Evolutionary conservation across 192 early-diverging fungal genomes (phyloP).

Genomic region (Jimgerdemannia lactiflua): DNA sequence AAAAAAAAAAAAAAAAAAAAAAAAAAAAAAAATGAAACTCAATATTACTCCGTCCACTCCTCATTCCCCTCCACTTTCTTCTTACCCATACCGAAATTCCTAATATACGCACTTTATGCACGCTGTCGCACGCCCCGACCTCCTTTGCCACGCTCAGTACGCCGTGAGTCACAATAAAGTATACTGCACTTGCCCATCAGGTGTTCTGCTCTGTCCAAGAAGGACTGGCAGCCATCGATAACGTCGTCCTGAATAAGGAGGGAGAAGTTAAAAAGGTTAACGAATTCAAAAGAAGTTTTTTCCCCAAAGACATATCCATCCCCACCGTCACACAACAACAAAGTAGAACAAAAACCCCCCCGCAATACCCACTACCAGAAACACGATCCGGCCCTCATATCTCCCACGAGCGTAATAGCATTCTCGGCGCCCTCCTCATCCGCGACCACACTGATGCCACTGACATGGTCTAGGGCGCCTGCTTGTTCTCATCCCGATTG

Average conservation of each 20-base stretch:
- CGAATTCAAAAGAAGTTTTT: not conserved
- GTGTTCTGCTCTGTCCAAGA: conserved; percentile 88
- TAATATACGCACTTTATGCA: conserved; percentile 22
- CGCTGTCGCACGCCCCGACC: conserved; percentile 59
- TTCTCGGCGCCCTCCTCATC: conserved; percentile 47
- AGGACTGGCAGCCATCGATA: conserved; percentile 88
- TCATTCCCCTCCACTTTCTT: too few species aligned
- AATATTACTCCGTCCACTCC: too few species aligned
- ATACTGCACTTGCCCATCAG: conserved; percentile 82
- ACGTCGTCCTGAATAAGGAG: conserved; percentile 76
- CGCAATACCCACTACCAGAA: conserved; percentile 60
- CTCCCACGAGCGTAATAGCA: conserved; percentile 73
- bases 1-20: too few species aligned
- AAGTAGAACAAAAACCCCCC: too few species aligned
- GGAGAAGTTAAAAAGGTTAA: conserved; percentile 41
- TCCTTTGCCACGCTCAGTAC: conserved; percentile 85
- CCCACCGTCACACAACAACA: too few species aligned
- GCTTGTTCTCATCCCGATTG: too few species aligned
- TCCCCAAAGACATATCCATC: too few species aligned
- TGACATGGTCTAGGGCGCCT: not conserved
- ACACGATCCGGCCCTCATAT: conserved; percentile 83
- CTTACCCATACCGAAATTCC: not conserved
- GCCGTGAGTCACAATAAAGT: conserved; percentile 93
- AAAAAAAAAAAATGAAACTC: too few species aligned
- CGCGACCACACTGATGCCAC: not conserved